Conservation (phyloP, 2,329 filamentous ascomycete genomes). For the Sporothrix mexicana region DNA sequence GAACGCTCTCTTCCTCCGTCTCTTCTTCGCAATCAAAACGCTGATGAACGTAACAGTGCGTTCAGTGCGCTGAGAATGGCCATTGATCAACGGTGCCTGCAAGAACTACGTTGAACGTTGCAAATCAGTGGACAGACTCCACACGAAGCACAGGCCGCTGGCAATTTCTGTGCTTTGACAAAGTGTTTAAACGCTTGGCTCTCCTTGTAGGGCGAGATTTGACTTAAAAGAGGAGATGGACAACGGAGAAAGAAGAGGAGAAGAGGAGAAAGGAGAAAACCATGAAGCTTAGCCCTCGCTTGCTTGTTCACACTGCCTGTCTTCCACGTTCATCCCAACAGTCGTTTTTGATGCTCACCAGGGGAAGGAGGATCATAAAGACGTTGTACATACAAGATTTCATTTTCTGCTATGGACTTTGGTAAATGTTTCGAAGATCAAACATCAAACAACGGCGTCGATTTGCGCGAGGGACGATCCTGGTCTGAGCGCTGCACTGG, state of each 20-base stretch:
- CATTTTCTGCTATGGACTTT: too few relatives aligned
- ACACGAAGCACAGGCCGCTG: not conserved
- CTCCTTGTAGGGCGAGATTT: constrained; percentile 6
- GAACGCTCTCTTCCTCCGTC: too few relatives aligned
- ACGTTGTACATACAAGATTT: not conserved
- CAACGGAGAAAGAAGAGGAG: not conserved
- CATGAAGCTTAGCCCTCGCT: not conserved
- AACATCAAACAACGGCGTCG: constrained; percentile 28
- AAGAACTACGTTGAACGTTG: not conserved
- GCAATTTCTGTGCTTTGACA: not conserved
- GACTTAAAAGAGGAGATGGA: constrained; percentile 2
- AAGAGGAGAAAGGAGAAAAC: constrained; percentile 6
- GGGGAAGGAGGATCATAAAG: not conserved
- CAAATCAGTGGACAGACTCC: not conserved
- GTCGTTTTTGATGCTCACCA: not conserved
- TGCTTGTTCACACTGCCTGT: not conserved
- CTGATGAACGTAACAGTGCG: too few relatives aligned
- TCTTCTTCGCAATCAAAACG: too few relatives aligned
- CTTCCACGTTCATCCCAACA: constrained; percentile 8
- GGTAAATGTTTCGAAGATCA: constrained; percentile 28
- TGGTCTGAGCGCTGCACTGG: not conserved
- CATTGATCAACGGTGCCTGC: too few relatives aligned
- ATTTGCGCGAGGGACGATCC: not conserved
- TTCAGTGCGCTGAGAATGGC: too few relatives aligned
- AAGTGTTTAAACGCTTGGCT: too few relatives aligned